Conservation (phyloP, 2,329 filamentous ascomycete species). For the Verticillium nonalfalfae region DNA sequence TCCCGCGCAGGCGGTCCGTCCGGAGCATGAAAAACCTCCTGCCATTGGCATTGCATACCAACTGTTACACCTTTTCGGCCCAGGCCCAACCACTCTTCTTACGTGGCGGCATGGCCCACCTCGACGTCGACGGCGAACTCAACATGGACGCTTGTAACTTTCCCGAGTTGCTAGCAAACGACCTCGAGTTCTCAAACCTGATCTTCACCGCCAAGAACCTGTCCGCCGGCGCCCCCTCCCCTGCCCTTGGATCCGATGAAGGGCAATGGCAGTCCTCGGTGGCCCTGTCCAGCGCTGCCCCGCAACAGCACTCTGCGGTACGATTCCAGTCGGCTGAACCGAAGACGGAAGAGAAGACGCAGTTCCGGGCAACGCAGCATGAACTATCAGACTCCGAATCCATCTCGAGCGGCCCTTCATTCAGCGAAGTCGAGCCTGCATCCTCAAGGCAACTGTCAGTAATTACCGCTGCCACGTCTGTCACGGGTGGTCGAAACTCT, state of each 20-base stretch:
- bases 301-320: neutral
- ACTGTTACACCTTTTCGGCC: conserved; percentile 3
- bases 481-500: conserved; percentile 25
- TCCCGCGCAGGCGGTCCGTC: conserved; percentile 24
- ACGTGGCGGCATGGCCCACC: conserved; percentile 1
- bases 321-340: neutral
- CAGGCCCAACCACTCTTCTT: conserved; percentile 1
- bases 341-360: conserved; percentile 5
- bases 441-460: conserved; percentile 29
- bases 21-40: conserved; percentile 31
- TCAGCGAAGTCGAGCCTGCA: conserved; percentile 24
- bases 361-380: conserved; percentile 9
- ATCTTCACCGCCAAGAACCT: conserved; percentile 44
- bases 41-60: conserved; percentile 26
- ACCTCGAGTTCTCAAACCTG: conserved; percentile 41
- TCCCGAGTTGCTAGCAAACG: conserved; percentile 48
- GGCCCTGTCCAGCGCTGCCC: neutral
- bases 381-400: conserved; percentile 15
- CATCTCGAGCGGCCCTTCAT: conserved; percentile 27
- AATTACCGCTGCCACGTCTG: conserved; percentile 31
- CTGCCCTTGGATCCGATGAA: conserved; percentile 22
- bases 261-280: conserved; percentile 7
- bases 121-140: conserved; percentile 13
- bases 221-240: conserved; percentile 42
- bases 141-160: conserved; percentile 36